Conservation (phyloP, 192 early-diverging fungal species). For the Backusella australiensis region DNA sequence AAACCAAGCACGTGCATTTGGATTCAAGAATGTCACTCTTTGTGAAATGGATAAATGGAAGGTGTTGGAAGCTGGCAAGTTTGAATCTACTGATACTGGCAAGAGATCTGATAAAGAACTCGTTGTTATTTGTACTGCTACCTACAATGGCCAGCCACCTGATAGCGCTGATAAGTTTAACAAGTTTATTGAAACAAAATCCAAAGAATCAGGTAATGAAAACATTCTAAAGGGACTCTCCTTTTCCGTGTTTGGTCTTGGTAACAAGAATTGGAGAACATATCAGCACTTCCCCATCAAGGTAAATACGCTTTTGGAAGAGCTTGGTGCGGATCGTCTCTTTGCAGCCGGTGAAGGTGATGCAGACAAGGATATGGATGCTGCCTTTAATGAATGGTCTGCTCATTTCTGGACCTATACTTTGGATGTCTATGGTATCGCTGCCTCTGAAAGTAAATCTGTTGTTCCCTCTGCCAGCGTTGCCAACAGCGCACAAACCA, state of each 20-base stretch:
- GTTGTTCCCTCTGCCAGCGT: constrained; percentile 13
- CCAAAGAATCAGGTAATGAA: constrained; percentile 15
- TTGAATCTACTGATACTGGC: neutral
- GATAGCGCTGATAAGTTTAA: constrained; percentile 48
- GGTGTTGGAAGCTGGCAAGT: constrained; percentile 26
- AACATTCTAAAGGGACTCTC: constrained; percentile 36
- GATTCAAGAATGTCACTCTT: constrained; percentile 32
- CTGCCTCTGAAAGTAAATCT: constrained; percentile 9
- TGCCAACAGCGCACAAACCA: neutral
- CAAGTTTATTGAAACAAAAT: constrained; percentile 23
- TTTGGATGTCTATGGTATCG: constrained; percentile 16
- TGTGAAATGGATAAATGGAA: constrained; percentile 41
- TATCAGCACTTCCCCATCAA: constrained; percentile 53
- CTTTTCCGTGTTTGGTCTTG: constrained; percentile 57
- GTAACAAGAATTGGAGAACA: constrained; percentile 58
- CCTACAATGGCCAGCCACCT: constrained; percentile 44
- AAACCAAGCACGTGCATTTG: constrained; percentile 34
- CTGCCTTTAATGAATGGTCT: constrained; percentile 26
- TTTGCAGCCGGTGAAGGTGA: constrained; percentile 44
- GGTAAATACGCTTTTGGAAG: constrained; percentile 39
- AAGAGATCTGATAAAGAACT: constrained; percentile 15
- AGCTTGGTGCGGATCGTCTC: constrained; percentile 46
- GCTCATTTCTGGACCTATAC: constrained; percentile 31
- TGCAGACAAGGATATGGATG: constrained; percentile 44
- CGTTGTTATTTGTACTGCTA: constrained; percentile 31